Percentiles rank a stretch among this genome's conserved stretches.
phyloP scores from a whole-genome alignment of 2,329 filamentous ascomycete species.

The Cladosporium colombiae region DNA sequence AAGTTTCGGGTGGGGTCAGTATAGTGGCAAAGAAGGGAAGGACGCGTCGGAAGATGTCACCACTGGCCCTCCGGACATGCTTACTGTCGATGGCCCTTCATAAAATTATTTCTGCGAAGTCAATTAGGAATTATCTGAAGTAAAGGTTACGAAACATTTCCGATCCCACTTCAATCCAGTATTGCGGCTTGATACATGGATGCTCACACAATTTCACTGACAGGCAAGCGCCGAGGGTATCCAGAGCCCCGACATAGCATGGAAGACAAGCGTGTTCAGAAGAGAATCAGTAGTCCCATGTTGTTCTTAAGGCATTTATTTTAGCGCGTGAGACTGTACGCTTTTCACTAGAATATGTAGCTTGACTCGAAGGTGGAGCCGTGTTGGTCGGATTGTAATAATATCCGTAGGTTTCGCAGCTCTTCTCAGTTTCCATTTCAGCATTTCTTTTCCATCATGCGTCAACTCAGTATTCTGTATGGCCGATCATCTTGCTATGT shows the following conservation, averaged over 20 bases:
- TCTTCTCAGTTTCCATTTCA: neutral
- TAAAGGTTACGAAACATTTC: neutral
- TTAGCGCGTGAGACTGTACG: neutral
- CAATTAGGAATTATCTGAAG: neutral
- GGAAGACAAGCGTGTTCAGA: neutral
- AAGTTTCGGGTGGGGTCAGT: slow-evolving; percentile 27
- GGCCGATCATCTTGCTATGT: neutral
- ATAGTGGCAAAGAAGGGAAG: neutral
- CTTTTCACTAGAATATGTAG: slow-evolving; percentile 1
- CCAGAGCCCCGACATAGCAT: neutral
- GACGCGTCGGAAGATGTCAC: neutral
- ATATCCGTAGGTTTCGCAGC: neutral
- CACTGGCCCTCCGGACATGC: neutral
- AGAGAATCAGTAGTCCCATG: neutral
- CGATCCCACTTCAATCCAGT: neutral
- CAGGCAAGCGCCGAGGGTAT: neutral
- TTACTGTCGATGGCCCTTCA: neutral
- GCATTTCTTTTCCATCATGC: neutral
- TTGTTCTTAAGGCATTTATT: neutral
- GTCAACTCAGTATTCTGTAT: neutral
- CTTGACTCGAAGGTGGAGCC: neutral
- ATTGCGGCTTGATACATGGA: neutral
- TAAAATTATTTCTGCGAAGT: neutral
- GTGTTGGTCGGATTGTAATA: neutral
- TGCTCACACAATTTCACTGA: neutral